Conservation (phyloP, 169 alveolate species). For the Plasmodium malariae region DNA sequence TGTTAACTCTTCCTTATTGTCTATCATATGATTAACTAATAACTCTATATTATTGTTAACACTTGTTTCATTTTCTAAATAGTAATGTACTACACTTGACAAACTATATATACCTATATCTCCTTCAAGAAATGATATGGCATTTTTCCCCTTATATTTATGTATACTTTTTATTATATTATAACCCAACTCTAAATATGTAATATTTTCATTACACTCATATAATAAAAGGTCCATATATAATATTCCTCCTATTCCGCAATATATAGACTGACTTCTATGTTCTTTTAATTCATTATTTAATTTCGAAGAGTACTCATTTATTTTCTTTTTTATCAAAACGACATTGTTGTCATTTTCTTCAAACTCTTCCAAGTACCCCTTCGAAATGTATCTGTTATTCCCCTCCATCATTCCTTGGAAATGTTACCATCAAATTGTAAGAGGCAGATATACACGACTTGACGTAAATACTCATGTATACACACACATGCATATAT, state of each 20-base stretch:
- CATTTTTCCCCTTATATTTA: slow-evolving; percentile 14
- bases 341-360: slow-evolving; percentile 15
- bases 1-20: slow-evolving; percentile 19
- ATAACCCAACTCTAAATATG: slow-evolving; percentile 36
- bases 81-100: slow-evolving; percentile 26
- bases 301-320: slow-evolving; percentile 20
- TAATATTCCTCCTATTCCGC: slow-evolving; percentile 68
- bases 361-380: slow-evolving; percentile 26
- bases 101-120: slow-evolving; percentile 39
- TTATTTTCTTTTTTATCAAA: slow-evolving; percentile 38
- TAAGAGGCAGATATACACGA: too few relatives aligned
- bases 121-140: slow-evolving; percentile 45
- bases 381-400: slow-evolving; percentile 25
- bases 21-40: slow-evolving; percentile 21
- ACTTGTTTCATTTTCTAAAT: slow-evolving; percentile 43
- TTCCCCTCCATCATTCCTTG: slow-evolving; percentile 8
- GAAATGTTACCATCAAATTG: background rate
- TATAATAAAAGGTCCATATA: slow-evolving; percentile 54
- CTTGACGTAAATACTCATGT: too few relatives aligned
- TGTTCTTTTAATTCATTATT: slow-evolving; percentile 21
- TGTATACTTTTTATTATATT: slow-evolving; percentile 21
- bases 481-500: too few relatives aligned
- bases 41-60: slow-evolving; percentile 15
- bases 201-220: slow-evolving; percentile 26
- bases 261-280: slow-evolving; percentile 36